Evolutionary conservation across 1,284 basidiomycete genomes (phyloP), one percentile per base, ranked within the genome.

Genomic region (Inonotus hispidus): DNA sequence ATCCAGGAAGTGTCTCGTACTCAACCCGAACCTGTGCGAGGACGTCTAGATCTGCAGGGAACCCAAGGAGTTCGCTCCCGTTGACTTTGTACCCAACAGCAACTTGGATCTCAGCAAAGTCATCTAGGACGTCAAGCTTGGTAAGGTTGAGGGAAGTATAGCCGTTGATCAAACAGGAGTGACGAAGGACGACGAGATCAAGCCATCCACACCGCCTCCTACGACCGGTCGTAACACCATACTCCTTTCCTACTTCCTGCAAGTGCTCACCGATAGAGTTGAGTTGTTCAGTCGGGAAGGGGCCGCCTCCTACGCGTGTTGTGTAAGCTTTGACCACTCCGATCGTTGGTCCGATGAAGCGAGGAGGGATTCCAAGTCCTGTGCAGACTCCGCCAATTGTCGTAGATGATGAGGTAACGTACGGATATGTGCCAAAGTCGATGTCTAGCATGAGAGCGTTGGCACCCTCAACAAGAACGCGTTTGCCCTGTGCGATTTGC

Each of bases 301-400:
- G 96, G 0, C 96, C 96, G 57, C 94, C 93, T 21, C 96, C 96
- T 29, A 99, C 96, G 47, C 96, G 87, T 2, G 96, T 98, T 21
- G 97, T 98, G 74, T 99, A 99, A 2, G 96, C 96, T 75, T 98
- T 99, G 73, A 96, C 81, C 63, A 99, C 96, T 64, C 96, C 97
- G 66, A 97, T 88, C 23, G 88, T 82, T 53, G 85, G 83, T 45
- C 92, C 93, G 66, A 99, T 89, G 65, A 83, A 75, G 73, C 87
- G 89, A 3, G 96, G 94, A 5, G 96, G 95, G 63, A 99, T 90
- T 60, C 95, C 96, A 46, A 99, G 85, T 57, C 96, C 96, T 27
- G 95, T 98, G 76, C 93, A 93, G 29, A 98, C 95, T 35, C 94
- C 96, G 52, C 96, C 96, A 64, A 98, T 92, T 52, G 88, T 82